These are phyloP conservation scores for Ophiostoma populinum DNA, from an alignment of 2,329 filamentous ascomycete species.

Conservation along the genomic window DNA sequence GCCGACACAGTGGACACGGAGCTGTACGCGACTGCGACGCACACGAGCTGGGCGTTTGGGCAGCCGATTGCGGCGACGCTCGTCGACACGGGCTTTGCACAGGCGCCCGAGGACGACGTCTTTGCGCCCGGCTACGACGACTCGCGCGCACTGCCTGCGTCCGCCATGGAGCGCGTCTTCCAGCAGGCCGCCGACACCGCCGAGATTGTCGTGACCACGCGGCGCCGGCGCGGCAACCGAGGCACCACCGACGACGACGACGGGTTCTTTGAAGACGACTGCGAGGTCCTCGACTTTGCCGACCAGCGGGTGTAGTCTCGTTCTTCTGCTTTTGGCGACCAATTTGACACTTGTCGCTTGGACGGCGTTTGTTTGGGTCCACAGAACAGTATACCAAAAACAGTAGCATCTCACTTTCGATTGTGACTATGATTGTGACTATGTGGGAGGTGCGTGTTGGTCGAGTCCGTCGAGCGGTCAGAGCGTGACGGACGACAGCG, in stretches of 20 bases:
- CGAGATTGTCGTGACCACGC: slow-evolving; percentile 70
- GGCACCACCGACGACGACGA: slow-evolving; percentile 33
- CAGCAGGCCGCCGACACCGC: slow-evolving; percentile 40
- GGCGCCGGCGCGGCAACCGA: slow-evolving; percentile 45
- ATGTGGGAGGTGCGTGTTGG: too few species aligned
- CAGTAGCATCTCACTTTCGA: too few species aligned
- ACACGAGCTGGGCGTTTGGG: slow-evolving; percentile 40
- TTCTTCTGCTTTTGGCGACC: background rate
- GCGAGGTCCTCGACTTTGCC: slow-evolving; percentile 79
- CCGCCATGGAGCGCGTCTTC: slow-evolving; percentile 46
- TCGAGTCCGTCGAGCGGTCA: too few species aligned
- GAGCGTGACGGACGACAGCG: too few species aligned
- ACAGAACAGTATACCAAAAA: too few species aligned
- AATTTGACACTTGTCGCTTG: background rate
- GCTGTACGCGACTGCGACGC: too few species aligned
- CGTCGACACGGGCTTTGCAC: slow-evolving; percentile 33
- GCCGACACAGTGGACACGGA: too few species aligned
- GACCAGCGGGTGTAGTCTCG: slow-evolving; percentile 40
- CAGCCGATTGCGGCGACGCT: slow-evolving; percentile 31
- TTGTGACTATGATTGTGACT: too few species aligned
- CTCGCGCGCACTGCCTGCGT: slow-evolving; percentile 41
- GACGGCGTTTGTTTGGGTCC: too few species aligned
- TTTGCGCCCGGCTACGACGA: slow-evolving; percentile 32
- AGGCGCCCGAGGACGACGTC: slow-evolving; percentile 31
- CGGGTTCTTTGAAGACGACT: slow-evolving; percentile 84